Percentiles rank a stretch among this genome's conserved stretches.
Evolutionary conservation across 176 grass and related monocot species (phyloP).

Genomic region (Tillandsia fasciculata): DNA sequence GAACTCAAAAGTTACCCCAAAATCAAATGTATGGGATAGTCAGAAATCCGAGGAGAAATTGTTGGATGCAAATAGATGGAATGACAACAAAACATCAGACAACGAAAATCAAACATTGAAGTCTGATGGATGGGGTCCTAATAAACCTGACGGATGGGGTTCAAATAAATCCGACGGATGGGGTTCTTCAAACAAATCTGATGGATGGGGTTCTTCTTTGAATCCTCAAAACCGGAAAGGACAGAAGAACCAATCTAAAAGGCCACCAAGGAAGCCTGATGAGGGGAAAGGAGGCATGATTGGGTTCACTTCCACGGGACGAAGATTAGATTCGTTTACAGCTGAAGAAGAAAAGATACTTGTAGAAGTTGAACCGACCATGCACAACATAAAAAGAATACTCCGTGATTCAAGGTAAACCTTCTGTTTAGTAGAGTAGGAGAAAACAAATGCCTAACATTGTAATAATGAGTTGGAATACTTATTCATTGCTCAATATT

Average conservation of each 20-base stretch:
- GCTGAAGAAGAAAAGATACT: constrained; percentile 62
- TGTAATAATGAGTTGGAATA: background rate
- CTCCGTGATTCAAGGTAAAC: constrained; percentile 64
- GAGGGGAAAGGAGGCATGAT: constrained; percentile 27
- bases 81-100: constrained; percentile 19
- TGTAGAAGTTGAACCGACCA: constrained; percentile 51
- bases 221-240: constrained; percentile 8
- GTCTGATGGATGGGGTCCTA: constrained; percentile 13
- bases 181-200: constrained; percentile 3
- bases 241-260: constrained; percentile 36
- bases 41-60: constrained; percentile 23
- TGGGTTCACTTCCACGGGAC: constrained; percentile 19
- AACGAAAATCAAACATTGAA: constrained; percentile 41
- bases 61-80: constrained; percentile 25
- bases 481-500: background rate
- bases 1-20: background rate
- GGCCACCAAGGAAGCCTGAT: constrained; percentile 38
- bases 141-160: constrained; percentile 9
- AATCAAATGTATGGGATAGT: constrained; percentile 28
- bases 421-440: constrained; percentile 7
- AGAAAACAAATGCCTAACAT: background rate
- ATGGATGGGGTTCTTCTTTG: constrained; percentile 11
- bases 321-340: constrained; percentile 44
- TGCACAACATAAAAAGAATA: constrained; percentile 52
- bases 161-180: constrained; percentile 17